Base-by-base conservation (phyloP, 441 rosid genomes). In the Pelargonium myrrhifolium region DNA sequence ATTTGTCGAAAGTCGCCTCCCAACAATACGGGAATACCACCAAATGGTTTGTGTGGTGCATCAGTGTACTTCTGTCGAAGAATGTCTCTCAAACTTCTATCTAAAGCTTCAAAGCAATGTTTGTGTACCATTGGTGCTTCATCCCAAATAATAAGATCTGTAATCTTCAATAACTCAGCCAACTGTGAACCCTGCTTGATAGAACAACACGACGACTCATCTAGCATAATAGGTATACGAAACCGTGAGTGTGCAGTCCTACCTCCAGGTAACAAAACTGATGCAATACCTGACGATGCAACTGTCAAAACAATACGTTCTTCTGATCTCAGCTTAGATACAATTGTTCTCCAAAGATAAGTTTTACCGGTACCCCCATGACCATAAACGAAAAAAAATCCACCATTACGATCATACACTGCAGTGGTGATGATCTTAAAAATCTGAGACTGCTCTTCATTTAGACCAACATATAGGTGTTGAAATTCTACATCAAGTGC, bases 81-180 rank as follows among this genome's bases (percentile, higher is more conserved):
- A 35, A 68, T 56, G 28, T 70, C 42, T 6, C 22, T 24, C 1
- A 43, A n/a, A 0, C 9, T 40, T 6, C n/a, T 3, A 56, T 67
- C 63, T 8, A 67, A 10, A 1, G 24, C 64, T 62, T 74, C 74
- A 39, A 74, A 74, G 18, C 47, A 37, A 11, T 26, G 3, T 21
- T 26, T 22, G 11, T 69, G 28, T 1, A 1, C 10, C 65, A 74
- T 59, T 8, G 66, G 22, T 3, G 66, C 62, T 10, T 64, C 69
- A 68, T 68, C 71, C 71, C 40, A 69, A 10, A 53, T 49, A 31
- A 69, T 62, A 18, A 70, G 21, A 4, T 14, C 3, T 20, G 64
- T 64, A 1, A 6, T 7, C 12, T 8, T 6, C 0, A 70, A 24
- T 14, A 64, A 35, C 11, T 64, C 18, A 31, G 68, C 49, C 1